A percentile compares a stretch with the other conserved stretches of the same genome.
Conservation (phyloP, 257 asterid genomes). For the Cruciata laevipes region DNA sequence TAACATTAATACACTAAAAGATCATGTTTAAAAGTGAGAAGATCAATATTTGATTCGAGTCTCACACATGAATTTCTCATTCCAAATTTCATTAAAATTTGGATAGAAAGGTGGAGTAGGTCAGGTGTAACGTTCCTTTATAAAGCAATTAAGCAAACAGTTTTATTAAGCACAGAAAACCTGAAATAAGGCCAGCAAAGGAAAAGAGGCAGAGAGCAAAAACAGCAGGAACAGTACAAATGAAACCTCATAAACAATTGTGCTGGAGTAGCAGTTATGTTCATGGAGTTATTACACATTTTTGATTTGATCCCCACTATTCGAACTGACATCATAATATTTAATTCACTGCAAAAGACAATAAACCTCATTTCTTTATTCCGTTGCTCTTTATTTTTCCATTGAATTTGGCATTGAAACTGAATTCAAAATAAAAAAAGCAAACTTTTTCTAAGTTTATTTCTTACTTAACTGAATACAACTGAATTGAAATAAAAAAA, state of each 20-base stretch:
- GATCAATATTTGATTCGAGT: no score
- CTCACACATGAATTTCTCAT: no score
- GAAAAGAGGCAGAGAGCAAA: neutral
- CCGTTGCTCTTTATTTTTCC: no score
- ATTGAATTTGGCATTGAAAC: no score
- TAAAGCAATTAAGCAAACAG: neutral
- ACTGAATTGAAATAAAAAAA: no score
- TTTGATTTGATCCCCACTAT: constrained; percentile 8
- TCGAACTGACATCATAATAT: constrained; percentile 11
- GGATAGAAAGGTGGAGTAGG: neutral
- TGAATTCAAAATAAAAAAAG: no score
- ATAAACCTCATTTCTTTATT: neutral
- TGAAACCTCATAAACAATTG: neutral
- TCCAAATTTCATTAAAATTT: no score
- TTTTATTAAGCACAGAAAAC: neutral
- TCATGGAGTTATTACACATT: neutral
- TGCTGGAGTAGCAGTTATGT: neutral
- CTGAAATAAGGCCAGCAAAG: constrained; percentile 2
- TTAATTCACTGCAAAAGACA: neutral
- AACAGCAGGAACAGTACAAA: constrained; percentile 1
- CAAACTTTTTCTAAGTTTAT: no score
- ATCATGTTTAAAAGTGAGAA: no score
- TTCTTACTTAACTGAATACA: no score
- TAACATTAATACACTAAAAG: no score
- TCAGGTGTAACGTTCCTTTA: neutral